Evolutionary conservation across 495 filamentous ascomycete genomes (phyloP), one percentile per base, ranked within the genome.

Genomic region (Glonium stellatum): DNA sequence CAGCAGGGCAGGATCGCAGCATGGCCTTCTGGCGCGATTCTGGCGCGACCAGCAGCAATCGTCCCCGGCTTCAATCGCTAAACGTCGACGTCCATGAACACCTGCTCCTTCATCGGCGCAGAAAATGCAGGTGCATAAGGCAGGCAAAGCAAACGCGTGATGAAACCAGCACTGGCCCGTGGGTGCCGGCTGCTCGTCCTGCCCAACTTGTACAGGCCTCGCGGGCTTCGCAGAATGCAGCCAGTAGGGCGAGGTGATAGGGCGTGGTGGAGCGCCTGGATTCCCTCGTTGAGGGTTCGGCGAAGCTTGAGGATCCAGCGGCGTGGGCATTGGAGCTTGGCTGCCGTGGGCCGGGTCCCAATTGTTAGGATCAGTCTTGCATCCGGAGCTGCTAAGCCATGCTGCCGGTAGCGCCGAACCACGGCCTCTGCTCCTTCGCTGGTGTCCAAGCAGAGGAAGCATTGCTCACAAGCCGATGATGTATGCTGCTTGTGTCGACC

Each of bases 351-450:
- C 12, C 21, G 48, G 15, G 21, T 47, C 48, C 39, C 48, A 51
- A 23, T 51, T 51, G 48, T 31, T 51, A 51, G 48, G 48, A 51
- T 51, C 25, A 6, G 48, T 13, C 12, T 13, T 23, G 25, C 25
- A 13, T 23, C 19, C 31, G 36, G 52, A 42, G 34, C 31, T 31
- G 21, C 25, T 55, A 35, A 51, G 25, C 52, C 52, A 55, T 55
- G 36, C 52, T 55, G 15, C 52, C 52, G 52, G 52, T 55, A 55
- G 52, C 54, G 54, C 37, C 54, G 54, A 47, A 35, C 35, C 37
- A 41, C 37, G 22, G 25, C 34, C 25, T 55, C 22, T 55, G 48
- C 13, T 23, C 19, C 19, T 51, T 15, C 22, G 21, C 31, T 51
- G 48, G 21, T 22, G 44, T n/a, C 25, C 48, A 22, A 5, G 11